phyloP scores from a whole-genome alignment of 2,329 filamentous ascomycete genomes.

The Cucurbitaria berberidis region DNA sequence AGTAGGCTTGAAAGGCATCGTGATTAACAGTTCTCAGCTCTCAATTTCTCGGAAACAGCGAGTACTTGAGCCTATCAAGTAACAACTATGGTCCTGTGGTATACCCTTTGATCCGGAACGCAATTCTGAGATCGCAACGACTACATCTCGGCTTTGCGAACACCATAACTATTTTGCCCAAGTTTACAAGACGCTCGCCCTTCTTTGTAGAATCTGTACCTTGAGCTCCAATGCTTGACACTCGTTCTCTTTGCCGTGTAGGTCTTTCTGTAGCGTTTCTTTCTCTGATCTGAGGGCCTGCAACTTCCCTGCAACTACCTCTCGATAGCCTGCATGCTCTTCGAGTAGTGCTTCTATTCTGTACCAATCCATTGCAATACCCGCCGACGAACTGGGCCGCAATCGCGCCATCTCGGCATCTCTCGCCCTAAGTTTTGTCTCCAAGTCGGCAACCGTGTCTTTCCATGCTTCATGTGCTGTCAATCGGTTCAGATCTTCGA shows the following conservation, averaged over 20 bases:
- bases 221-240: conserved; percentile 47
- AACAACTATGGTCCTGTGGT: too few relatives aligned
- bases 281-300: conserved; percentile 51
- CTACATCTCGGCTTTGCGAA: background rate
- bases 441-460: conserved; percentile 37
- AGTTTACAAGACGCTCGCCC: conserved; percentile 15
- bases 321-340: conserved; percentile 48
- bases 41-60: too few relatives aligned
- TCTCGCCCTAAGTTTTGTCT: conserved; percentile 38
- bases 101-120: too few relatives aligned
- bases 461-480: conserved; percentile 48
- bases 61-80: too few relatives aligned
- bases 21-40: too few relatives aligned
- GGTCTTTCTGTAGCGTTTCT: conserved; percentile 47
- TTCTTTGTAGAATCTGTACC: conserved; percentile 42
- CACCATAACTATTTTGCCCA: conserved; percentile 1
- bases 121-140: background rate
- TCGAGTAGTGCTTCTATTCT: conserved; percentile 49
- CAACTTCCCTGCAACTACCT: conserved; percentile 46
- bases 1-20: too few relatives aligned
- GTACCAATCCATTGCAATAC: conserved; percentile 35
- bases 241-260: conserved; percentile 50
- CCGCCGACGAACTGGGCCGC: conserved; percentile 6
- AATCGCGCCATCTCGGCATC: conserved; percentile 37
- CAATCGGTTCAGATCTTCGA: conserved; percentile 43